Percentiles rank a stretch among this genome's conserved stretches.
Evolutionary conservation across 345 rosid species (phyloP).

Genomic region (Zanthoxylum bungeanum): DNA sequence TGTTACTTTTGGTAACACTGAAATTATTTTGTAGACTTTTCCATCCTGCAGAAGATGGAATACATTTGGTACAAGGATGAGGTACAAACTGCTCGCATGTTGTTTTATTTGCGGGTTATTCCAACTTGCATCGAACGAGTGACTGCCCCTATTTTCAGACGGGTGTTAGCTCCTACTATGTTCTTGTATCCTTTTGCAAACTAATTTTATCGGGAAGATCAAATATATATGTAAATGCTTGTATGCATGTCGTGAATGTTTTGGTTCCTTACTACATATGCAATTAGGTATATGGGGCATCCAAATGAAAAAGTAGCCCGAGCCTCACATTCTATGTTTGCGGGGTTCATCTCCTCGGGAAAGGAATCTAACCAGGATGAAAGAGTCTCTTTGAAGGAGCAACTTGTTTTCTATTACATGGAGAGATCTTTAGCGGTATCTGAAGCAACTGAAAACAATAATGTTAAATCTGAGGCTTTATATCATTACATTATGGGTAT

Average conservation of each 20-base stretch:
- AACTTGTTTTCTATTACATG: conserved; percentile 77
- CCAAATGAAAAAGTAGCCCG: conserved; percentile 73
- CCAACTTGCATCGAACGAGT: conserved; percentile 78
- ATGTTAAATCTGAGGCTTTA: conserved; percentile 1
- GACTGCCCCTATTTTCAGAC: conserved; percentile 56
- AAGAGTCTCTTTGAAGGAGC: conserved; percentile 61
- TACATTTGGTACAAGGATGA: conserved; percentile 85
- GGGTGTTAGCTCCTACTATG: conserved; percentile 74
- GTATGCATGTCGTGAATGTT: background rate
- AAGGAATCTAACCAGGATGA: conserved; percentile 55
- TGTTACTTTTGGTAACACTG: conserved; percentile 14
- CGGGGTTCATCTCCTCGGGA: conserved; percentile 67
- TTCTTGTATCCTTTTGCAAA: conserved; percentile 74
- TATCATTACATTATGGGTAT: conserved; percentile 7
- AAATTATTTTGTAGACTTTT: conserved; percentile 30
- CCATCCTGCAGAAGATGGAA: conserved; percentile 36
- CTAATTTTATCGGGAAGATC: background rate
- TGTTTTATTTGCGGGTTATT: conserved; percentile 83
- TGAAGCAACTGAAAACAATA: conserved; percentile 14
- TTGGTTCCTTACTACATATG: conserved; percentile 44
- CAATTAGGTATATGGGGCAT: conserved; percentile 76
- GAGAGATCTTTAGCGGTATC: conserved; percentile 79
- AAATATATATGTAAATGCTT: background rate
- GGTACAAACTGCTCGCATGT: conserved; percentile 85
- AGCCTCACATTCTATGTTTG: conserved; percentile 80